phyloP scores from a whole-genome alignment of 768 basidiomycete genomes.

The Mycena capillaripes region DNA sequence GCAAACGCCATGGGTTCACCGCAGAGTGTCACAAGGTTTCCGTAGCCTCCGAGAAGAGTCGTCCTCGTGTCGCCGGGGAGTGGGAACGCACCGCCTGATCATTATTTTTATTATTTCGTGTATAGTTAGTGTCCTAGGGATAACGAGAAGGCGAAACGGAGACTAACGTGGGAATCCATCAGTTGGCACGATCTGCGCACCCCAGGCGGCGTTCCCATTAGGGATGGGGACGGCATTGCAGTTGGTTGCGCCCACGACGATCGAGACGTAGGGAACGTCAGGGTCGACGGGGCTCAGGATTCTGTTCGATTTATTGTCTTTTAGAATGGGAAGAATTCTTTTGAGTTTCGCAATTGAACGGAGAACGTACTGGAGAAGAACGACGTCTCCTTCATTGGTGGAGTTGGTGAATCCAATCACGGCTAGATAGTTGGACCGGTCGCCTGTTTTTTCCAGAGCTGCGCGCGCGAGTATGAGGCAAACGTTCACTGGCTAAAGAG shows the following conservation, averaged over 20 bases:
- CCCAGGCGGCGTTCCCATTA: slow-evolving; percentile 13
- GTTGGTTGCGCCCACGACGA: slow-evolving; percentile 7
- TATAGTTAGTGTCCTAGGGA: neutral
- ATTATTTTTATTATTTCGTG: neutral
- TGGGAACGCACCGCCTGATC: slow-evolving; percentile 18
- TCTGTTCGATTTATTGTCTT: slow-evolving; percentile 19
- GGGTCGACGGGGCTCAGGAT: slow-evolving; percentile 23
- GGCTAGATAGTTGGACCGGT: slow-evolving; percentile 18
- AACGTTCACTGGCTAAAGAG: slow-evolving; percentile 1
- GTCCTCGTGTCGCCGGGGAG: slow-evolving; percentile 1
- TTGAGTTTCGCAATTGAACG: neutral
- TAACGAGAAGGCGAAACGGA: neutral
- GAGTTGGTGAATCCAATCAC: slow-evolving; percentile 18
- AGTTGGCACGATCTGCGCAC: slow-evolving; percentile 1
- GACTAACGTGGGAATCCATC: slow-evolving; percentile 24
- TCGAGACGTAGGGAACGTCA: slow-evolving; percentile 11
- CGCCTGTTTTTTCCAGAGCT: slow-evolving; percentile 18
- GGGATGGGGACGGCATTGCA: slow-evolving; percentile 4
- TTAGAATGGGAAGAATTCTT: neutral
- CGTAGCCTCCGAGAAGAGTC: slow-evolving; percentile 18
- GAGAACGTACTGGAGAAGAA: slow-evolving; percentile 26
- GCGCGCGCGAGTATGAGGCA: neutral
- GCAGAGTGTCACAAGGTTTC: slow-evolving; percentile 6
- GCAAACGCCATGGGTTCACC: slow-evolving; percentile 19
- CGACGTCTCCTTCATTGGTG: slow-evolving; percentile 14